Conservation (phyloP, 2,329 filamentous ascomycete species). For the Elsinoe perseae region DNA sequence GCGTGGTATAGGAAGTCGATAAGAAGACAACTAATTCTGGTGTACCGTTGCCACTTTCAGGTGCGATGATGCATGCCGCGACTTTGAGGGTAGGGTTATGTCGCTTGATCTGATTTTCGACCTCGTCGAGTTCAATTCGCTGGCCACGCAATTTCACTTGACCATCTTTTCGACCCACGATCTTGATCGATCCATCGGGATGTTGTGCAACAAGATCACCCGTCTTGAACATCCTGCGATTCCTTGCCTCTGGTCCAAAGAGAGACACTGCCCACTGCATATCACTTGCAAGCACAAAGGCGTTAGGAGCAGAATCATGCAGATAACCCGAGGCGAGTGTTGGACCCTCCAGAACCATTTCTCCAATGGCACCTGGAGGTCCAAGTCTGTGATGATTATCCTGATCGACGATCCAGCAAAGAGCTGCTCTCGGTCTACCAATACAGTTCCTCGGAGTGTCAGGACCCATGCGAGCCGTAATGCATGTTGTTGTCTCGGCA, state of each 20-base stretch:
- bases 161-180: background rate
- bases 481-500: constrained; percentile 6
- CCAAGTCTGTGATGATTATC: background rate
- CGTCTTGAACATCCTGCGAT: constrained; percentile 55
- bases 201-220: constrained; percentile 72
- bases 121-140: constrained; percentile 14
- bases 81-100: constrained; percentile 32
- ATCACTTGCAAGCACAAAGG: background rate
- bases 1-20: background rate
- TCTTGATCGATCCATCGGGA: constrained; percentile 19
- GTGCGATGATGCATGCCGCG: background rate
- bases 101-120: constrained; percentile 35
- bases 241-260: background rate
- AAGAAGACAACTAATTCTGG: background rate
- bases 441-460: background rate
- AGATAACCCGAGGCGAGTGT: background rate
- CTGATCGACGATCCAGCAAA: constrained; percentile 10
- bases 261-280: background rate
- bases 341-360: constrained; percentile 8
- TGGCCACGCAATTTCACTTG: constrained; percentile 16
- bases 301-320: background rate
- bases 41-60: background rate
- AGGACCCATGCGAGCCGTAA: background rate
- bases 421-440: background rate
- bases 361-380: constrained; percentile 1